phyloP scores from a whole-genome alignment of 305 asterid species.

The Rubia occidens region DNA sequence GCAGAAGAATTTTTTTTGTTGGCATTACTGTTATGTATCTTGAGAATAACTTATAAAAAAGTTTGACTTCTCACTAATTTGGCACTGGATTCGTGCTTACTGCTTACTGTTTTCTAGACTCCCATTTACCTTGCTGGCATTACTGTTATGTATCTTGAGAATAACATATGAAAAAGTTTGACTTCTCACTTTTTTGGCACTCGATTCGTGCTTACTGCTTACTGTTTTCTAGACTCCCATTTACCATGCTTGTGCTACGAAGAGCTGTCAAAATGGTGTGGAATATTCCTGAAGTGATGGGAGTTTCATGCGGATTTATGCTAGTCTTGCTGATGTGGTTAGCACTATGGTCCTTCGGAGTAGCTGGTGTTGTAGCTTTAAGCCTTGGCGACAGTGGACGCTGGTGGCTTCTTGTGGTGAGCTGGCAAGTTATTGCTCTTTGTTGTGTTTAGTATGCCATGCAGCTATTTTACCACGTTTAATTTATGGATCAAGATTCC shows the following conservation, averaged over 20 bases:
- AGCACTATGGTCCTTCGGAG: slow-evolving; percentile 88
- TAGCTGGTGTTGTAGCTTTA: slow-evolving; percentile 86
- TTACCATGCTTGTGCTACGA: slow-evolving; percentile 90
- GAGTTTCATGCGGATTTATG: slow-evolving; percentile 67
- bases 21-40: not conserved
- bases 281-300: slow-evolving; percentile 71
- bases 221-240: slow-evolving; percentile 62
- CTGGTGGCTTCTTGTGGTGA: slow-evolving; percentile 99
- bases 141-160: not conserved
- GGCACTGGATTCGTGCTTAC: too few species aligned
- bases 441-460: slow-evolving; percentile 14
- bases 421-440: slow-evolving; percentile 94
- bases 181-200: not conserved
- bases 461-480: slow-evolving; percentile 7
- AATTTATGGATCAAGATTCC: not conserved
- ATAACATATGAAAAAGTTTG: not conserved
- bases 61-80: too few species aligned
- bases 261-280: slow-evolving; percentile 81
- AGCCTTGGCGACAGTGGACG: slow-evolving; percentile 77
- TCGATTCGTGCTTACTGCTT: slow-evolving; percentile 7
- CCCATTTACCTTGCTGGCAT: not conserved
- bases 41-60: too few species aligned
- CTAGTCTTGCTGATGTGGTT: slow-evolving; percentile 85
- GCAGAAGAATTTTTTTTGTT: not conserved
- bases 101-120: too few species aligned